Evolutionary conservation across 805 yeast genomes (phyloP).

Genomic region (Candida hispaniensis): DNA sequence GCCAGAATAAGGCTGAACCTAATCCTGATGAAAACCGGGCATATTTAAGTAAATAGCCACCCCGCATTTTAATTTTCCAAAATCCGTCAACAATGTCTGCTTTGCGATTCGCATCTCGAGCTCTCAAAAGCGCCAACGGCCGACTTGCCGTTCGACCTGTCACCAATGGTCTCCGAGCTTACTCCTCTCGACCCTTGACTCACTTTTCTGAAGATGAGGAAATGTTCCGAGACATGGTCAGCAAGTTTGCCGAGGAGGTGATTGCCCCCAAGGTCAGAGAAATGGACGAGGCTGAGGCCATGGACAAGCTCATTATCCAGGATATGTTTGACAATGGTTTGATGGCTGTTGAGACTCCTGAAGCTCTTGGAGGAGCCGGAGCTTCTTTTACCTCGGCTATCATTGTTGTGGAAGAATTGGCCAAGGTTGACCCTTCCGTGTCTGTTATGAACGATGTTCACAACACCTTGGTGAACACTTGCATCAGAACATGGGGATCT

Average conservation of each 20-base stretch:
- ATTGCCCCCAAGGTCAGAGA: slow-evolving; percentile 32
- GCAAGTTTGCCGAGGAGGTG: slow-evolving; percentile 32
- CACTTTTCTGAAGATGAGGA: slow-evolving; percentile 34
- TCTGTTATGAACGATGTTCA: slow-evolving; percentile 37
- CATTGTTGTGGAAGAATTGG: slow-evolving; percentile 36
- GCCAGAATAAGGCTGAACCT: slow-evolving; percentile 2
- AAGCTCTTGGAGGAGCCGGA: slow-evolving; percentile 37
- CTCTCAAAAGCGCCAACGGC: slow-evolving; percentile 14
- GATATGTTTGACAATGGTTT: slow-evolving; percentile 33
- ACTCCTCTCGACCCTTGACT: slow-evolving; percentile 12
- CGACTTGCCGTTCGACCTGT: slow-evolving; percentile 2
- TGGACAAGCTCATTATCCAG: slow-evolving; percentile 27
- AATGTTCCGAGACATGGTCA: slow-evolving; percentile 33
- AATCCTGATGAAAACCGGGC: slow-evolving; percentile 1
- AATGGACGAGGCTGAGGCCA: slow-evolving; percentile 32
- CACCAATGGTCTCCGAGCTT: slow-evolving; percentile 14
- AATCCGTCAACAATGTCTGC: slow-evolving; percentile 10
- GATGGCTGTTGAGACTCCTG: slow-evolving; percentile 40
- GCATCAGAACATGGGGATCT: slow-evolving; percentile 33
- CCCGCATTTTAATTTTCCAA: slow-evolving; percentile 1
- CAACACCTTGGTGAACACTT: slow-evolving; percentile 36
- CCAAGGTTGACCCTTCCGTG: slow-evolving; percentile 36
- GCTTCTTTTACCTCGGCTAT: slow-evolving; percentile 37
- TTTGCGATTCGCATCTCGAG: slow-evolving; percentile 10
- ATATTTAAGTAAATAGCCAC: slow-evolving; percentile 10